These are phyloP conservation scores for Podospora didyma DNA, from an alignment of 495 filamentous ascomycete genomes.

Conservation along the genomic window DNA sequence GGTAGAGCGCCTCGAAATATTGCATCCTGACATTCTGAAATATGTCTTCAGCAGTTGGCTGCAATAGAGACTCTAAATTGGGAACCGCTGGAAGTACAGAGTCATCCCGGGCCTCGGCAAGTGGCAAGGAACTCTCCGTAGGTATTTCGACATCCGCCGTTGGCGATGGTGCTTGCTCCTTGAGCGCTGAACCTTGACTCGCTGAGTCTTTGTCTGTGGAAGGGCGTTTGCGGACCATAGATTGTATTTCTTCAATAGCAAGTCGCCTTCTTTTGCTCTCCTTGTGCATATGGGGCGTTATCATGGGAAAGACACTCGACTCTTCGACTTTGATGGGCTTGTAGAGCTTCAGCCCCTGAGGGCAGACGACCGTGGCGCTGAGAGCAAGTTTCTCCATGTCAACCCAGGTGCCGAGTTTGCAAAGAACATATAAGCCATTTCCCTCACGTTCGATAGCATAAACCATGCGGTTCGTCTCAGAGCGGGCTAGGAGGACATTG, in stretches of 20 bases:
- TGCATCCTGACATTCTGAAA: conserved; percentile 67
- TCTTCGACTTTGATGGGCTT: conserved; percentile 8
- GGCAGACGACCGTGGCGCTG: conserved; percentile 37
- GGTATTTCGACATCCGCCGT: background rate
- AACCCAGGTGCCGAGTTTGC: conserved; percentile 64
- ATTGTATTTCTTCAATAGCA: conserved; percentile 51
- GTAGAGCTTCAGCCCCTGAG: conserved; percentile 15
- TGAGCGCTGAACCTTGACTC: conserved; percentile 10
- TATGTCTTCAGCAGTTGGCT: conserved; percentile 58
- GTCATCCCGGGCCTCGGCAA: background rate
- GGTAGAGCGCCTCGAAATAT: conserved; percentile 85
- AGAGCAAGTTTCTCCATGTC: conserved; percentile 45
- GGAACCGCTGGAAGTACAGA: conserved; percentile 2
- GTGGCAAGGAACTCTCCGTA: conserved; percentile 5
- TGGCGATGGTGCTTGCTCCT: background rate
- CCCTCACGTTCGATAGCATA: conserved; percentile 73
- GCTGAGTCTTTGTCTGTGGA: conserved; percentile 28
- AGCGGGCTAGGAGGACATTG: conserved; percentile 62
- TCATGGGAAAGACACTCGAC: conserved; percentile 18
- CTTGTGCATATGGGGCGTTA: conserved; percentile 37
- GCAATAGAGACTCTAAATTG: conserved; percentile 26
- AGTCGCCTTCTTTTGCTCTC: conserved; percentile 45
- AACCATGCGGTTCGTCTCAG: conserved; percentile 52
- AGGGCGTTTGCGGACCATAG: conserved; percentile 23
- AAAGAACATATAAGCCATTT: conserved; percentile 63